Conservation (phyloP, 345 rosid genomes). For the Citrus sp. region DNA sequence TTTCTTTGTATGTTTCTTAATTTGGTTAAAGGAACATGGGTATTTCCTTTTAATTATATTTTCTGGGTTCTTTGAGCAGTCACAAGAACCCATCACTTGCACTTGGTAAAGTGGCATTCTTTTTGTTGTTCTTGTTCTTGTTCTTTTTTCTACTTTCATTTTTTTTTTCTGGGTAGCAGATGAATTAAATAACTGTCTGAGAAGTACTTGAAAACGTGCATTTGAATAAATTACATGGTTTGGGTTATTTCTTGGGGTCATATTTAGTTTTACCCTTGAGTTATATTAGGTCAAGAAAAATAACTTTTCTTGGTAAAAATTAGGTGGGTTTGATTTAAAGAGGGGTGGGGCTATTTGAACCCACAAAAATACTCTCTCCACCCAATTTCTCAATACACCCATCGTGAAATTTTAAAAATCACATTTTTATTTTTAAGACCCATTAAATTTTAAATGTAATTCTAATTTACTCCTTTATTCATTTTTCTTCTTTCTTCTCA, state of each 20-base stretch:
- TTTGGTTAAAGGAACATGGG: background rate
- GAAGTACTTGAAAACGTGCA: background rate
- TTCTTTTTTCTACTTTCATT: background rate
- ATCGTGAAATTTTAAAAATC: no score
- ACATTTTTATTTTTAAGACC: no score
- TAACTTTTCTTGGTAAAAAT: background rate
- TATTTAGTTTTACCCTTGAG: background rate
- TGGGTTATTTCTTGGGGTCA: background rate
- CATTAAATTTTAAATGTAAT: no score
- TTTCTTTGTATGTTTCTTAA: background rate
- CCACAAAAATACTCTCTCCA: no score
- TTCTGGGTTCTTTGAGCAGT: background rate
- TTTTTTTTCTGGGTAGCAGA: background rate
- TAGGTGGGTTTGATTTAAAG: background rate
- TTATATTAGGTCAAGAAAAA: constrained; percentile 1
- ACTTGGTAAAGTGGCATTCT: background rate
- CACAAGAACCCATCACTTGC: background rate
- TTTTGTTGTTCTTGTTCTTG: background rate
- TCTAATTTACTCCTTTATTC: no score
- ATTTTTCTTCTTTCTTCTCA: no score
- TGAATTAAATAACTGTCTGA: background rate
- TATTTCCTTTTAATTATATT: background rate
- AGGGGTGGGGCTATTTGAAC: no score
- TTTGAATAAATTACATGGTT: background rate
- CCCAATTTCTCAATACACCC: no score